These are phyloP conservation scores for Xylaria sp. DNA, from an alignment of 2,329 filamentous ascomycete species.

Conservation along the genomic window DNA sequence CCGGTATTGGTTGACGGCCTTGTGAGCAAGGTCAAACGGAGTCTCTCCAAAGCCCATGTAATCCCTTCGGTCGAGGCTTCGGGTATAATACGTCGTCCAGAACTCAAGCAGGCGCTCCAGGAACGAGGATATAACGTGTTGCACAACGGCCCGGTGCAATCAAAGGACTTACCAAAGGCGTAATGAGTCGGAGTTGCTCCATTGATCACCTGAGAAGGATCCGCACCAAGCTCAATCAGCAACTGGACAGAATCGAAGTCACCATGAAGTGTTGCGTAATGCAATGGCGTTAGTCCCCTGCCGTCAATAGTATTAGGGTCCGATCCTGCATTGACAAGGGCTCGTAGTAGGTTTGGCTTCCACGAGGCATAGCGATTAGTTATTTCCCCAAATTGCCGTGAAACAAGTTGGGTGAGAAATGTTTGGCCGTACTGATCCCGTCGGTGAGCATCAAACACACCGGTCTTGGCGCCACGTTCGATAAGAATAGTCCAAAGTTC, in stretches of 20 bases:
- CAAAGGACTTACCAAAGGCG: slow-evolving; percentile 26
- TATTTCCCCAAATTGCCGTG: slow-evolving; percentile 11
- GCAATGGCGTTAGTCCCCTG: slow-evolving; percentile 16
- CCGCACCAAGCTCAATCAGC: slow-evolving; percentile 19
- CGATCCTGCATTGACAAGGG: slow-evolving; percentile 14
- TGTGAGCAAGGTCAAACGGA: neutral
- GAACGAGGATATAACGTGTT: neutral
- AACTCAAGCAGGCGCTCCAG: neutral
- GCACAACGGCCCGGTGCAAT: neutral
- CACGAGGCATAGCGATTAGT: neutral
- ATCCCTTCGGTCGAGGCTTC: too few relatives aligned
- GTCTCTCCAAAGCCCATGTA: neutral
- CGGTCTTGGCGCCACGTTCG: neutral
- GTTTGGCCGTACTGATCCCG: slow-evolving; percentile 24
- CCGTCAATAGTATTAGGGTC: slow-evolving; percentile 17
- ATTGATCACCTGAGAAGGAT: slow-evolving; percentile 10
- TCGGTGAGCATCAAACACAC: slow-evolving; percentile 9
- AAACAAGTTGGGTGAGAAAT: slow-evolving; percentile 14
- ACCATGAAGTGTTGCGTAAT: slow-evolving; percentile 16
- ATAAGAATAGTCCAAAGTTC: slow-evolving; percentile 20
- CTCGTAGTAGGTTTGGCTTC: slow-evolving; percentile 25
- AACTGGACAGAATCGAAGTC: slow-evolving; percentile 7
- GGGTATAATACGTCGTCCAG: neutral
- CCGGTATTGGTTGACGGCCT: neutral
- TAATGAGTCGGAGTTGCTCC: slow-evolving; percentile 16